A percentile compares a stretch with the other conserved stretches of the same genome.
Evolutionary conservation across 2,329 filamentous ascomycete species (phyloP).

Genomic region (Stachybotrys echinatus): DNA sequence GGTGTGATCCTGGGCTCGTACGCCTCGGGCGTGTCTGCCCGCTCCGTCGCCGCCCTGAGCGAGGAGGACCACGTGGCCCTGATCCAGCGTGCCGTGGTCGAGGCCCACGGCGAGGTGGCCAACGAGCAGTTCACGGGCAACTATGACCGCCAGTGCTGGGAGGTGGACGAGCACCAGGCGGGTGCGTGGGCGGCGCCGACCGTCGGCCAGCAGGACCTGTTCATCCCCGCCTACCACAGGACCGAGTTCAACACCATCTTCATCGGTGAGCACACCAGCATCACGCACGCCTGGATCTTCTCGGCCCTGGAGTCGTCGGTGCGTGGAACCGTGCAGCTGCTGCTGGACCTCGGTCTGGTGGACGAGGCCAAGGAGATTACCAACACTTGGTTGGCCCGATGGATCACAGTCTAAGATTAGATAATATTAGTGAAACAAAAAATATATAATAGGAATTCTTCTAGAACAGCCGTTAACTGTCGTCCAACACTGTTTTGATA

Average conservation of each 20-base stretch:
- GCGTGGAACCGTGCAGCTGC: conserved; percentile 47
- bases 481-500: too few species aligned
- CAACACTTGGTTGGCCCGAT: conserved; percentile 54
- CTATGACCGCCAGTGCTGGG: conserved; percentile 56
- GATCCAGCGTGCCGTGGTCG: conserved; percentile 9
- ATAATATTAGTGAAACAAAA: too few species aligned
- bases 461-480: too few species aligned
- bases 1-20: conserved; percentile 8
- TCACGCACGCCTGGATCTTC: conserved; percentile 52
- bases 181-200: conserved; percentile 49
- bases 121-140: conserved; percentile 51
- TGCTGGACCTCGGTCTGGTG: conserved; percentile 50
- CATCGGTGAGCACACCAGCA: conserved; percentile 33
- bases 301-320: conserved; percentile 50
- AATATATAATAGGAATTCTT: too few species aligned
- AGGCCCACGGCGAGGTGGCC: conserved; percentile 30
- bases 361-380: conserved; percentile 56
- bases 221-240: conserved; percentile 54
- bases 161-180: conserved; percentile 48
- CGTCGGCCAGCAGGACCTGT: conserved; percentile 52
- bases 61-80: conserved; percentile 14
- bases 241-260: conserved; percentile 44
- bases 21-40: conserved; percentile 7
- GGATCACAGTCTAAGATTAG: conserved; percentile 32
- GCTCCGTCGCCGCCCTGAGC: conserved; percentile 6